These are phyloP conservation scores for Anthoceros angustus DNA, from an alignment of 225 moss, liverwort and hornwort genomes.

Conservation along the genomic window DNA sequence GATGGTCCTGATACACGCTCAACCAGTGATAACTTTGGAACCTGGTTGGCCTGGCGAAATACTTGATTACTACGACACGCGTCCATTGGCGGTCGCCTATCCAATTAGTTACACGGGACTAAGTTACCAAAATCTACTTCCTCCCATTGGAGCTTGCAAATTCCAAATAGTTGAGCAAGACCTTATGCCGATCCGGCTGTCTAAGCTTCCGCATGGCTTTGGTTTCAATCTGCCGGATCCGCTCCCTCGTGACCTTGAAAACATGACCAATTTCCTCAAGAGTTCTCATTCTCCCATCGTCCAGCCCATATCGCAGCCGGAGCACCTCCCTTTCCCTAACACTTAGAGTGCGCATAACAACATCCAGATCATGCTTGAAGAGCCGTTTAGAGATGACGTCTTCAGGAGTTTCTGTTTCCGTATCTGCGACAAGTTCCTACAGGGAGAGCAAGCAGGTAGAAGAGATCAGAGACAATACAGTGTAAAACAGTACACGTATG, in stretches of 20 bases:
- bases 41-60: too few relatives aligned
- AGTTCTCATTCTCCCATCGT: conserved; percentile 54
- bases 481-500: neutral
- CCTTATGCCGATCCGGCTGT: conserved; percentile 52
- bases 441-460: neutral
- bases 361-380: conserved; percentile 60
- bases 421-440: conserved; percentile 67
- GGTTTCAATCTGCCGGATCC: conserved; percentile 81
- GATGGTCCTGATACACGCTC: too few relatives aligned
- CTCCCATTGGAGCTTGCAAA: neutral
- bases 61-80: too few relatives aligned
- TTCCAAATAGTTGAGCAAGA: conserved; percentile 58
- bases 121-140: too few relatives aligned
- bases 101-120: too few relatives aligned
- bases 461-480: neutral
- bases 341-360: conserved; percentile 52
- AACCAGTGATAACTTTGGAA: too few relatives aligned
- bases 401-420: conserved; percentile 55
- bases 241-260: conserved; percentile 72
- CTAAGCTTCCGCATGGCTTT: conserved; percentile 76
- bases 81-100: too few relatives aligned
- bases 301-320: conserved; percentile 68
- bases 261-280: conserved; percentile 70
- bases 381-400: conserved; percentile 66
- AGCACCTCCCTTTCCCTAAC: conserved; percentile 76